Percentiles rank a stretch among this genome's conserved stretches.
phyloP scores from a whole-genome alignment of 2,329 filamentous ascomycete species.

The Fusarium liriodendri region DNA sequence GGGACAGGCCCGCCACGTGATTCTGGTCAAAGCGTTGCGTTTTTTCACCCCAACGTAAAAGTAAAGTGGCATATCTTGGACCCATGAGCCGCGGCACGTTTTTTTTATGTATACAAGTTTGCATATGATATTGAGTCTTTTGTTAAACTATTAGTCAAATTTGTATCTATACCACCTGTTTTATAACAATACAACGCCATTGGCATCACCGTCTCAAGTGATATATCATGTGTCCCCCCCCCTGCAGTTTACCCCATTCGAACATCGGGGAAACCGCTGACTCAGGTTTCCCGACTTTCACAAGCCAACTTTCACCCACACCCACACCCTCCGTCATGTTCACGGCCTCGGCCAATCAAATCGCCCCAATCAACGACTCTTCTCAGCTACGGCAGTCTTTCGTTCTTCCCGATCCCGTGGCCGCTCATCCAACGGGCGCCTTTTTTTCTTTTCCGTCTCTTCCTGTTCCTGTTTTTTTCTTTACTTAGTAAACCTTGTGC shows the following conservation, averaged over 20 bases:
- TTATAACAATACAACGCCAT: not conserved
- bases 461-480: constrained; percentile 3
- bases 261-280: constrained; percentile 8
- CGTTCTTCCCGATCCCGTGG: constrained; percentile 25
- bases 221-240: not conserved
- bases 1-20: constrained; percentile 30
- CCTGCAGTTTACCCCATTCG: constrained; percentile 1
- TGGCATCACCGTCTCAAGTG: not conserved
- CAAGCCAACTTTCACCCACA: constrained; percentile 34
- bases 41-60: constrained; percentile 31
- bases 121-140: constrained; percentile 1
- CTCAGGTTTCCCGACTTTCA: constrained; percentile 36
- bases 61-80: constrained; percentile 6
- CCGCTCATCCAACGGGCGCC: constrained; percentile 12
- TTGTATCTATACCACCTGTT: not conserved
- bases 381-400: constrained; percentile 26
- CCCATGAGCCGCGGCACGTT: constrained; percentile 1
- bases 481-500: not conserved
- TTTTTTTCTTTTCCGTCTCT: not conserved
- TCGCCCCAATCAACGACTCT: constrained; percentile 19
- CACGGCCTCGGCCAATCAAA: constrained; percentile 34
- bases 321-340: constrained; percentile 28
- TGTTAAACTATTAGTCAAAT: no score
- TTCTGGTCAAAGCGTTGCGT: not conserved
- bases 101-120: not conserved